Evolutionary conservation across 2,329 filamentous ascomycete genomes (phyloP), one percentile per base, ranked within the genome.

Genomic region (Cercospora sesami): DNA sequence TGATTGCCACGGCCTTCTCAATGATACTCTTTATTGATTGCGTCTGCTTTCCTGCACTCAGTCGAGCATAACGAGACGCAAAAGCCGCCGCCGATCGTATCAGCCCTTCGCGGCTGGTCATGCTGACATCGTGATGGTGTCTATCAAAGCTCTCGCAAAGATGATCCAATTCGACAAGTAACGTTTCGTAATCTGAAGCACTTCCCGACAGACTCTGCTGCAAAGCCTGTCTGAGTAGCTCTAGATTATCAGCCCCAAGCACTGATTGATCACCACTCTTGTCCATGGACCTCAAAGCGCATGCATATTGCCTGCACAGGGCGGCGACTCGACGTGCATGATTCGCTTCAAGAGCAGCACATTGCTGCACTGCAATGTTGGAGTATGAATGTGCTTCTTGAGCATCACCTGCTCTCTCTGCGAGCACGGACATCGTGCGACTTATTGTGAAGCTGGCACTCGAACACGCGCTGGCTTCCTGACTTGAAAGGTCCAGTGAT

Each of bases 1-100:
- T 71, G 9, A 31, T 26, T 12, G 66, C 45, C 1, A 77, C 28
- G 2, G 73, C 73, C 18, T 31, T 33, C 16, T 71, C 60, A 6
- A 77, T 63, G 42, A 78, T 73, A 10, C 67, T 51, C n/a, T 64
- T 61, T 5, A 71, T 69, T 8, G 66, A 59, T 5, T 53, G 33
- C 0, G 39, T 36, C 26, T 72, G 66, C 33, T 70, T 69, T 7
- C 63, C 69, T 9, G 74, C 70, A 55, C 73, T 75, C 16, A 72
- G 69, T 14, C 73, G 69, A 2, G 68, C 65, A 62, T 75, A 77
- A 2, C 73, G 69, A 42, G 75, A 73, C 5, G 76, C 74, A 55
- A 77, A 78, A 1, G 69, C 59, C 26, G 72, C 75, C n/a, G 74
- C 71, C 18, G 66, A n/a, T 28, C 45, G 36, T 6, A 65, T 48